phyloP scores from a whole-genome alignment of 495 filamentous ascomycete genomes.

The Daldinia grandis region DNA sequence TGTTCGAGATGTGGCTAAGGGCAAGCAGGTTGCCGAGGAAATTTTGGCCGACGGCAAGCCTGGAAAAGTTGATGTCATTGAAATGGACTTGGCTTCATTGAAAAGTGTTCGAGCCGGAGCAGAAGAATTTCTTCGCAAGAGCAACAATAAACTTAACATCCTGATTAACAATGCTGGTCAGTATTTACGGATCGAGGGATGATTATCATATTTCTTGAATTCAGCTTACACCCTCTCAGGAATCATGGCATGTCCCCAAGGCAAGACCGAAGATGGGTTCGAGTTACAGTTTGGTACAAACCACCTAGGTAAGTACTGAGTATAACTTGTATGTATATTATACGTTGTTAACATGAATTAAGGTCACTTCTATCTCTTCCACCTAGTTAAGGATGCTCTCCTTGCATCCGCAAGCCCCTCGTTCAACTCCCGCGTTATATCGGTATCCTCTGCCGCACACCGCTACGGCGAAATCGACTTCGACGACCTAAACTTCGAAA shows the following conservation, averaged over 20 bases:
- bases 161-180: slow-evolving; percentile 45
- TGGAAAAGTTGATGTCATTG: slow-evolving; percentile 45
- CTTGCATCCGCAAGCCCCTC: slow-evolving; percentile 47
- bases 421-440: slow-evolving; percentile 49
- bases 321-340: background rate
- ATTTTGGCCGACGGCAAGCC: slow-evolving; percentile 35
- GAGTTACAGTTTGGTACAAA: background rate
- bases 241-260: slow-evolving; percentile 50
- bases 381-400: slow-evolving; percentile 56
- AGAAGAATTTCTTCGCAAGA: slow-evolving; percentile 33
- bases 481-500: slow-evolving; percentile 49
- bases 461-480: slow-evolving; percentile 50
- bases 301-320: background rate
- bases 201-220: background rate
- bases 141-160: slow-evolving; percentile 37
- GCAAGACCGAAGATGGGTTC: background rate
- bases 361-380: slow-evolving; percentile 51
- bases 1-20: slow-evolving; percentile 54
- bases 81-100: slow-evolving; percentile 49
- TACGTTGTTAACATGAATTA: background rate
- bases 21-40: slow-evolving; percentile 39
- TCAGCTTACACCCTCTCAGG: slow-evolving; percentile 19
- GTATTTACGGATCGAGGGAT: background rate
- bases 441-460: slow-evolving; percentile 51
- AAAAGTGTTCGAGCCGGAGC: slow-evolving; percentile 42